Percentiles rank a stretch among this genome's conserved stretches.
Conservation (phyloP, 2,329 filamentous ascomycete species). For the Phoma sp. region DNA sequence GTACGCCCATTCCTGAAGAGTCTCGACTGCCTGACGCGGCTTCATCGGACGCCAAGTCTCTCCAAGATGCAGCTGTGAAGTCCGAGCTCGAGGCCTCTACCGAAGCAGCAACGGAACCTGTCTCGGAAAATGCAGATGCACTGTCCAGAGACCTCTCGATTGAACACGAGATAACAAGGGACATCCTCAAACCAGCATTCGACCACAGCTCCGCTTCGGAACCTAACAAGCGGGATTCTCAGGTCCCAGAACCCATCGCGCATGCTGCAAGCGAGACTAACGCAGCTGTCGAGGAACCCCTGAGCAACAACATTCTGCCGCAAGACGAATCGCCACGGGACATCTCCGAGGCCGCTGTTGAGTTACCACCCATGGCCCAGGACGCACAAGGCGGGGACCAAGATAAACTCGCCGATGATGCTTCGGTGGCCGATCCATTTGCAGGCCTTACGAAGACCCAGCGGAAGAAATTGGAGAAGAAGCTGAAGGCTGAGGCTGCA, state of each 20-base stretch:
- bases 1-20: conserved; percentile 15
- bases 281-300: neutral
- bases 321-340: neutral
- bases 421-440: conserved; percentile 1
- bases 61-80: neutral
- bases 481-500: conserved; percentile 10
- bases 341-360: neutral
- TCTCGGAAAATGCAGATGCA: neutral
- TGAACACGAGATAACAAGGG: neutral
- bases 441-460: conserved; percentile 3
- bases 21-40: neutral
- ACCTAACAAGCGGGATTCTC: neutral
- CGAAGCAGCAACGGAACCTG: neutral
- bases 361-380: neutral
- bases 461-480: conserved; percentile 34
- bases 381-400: too few relatives aligned
- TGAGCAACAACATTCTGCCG: neutral
- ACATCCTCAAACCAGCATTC: conserved; percentile 3
- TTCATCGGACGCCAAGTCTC: neutral
- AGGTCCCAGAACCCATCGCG: neutral
- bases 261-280: neutral
- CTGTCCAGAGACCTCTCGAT: neutral
- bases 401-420: too few relatives aligned
- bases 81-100: neutral
- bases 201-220: neutral